Base-by-base conservation (phyloP, 2,329 filamentous ascomycete species). In the Calonectria crousiana region DNA sequence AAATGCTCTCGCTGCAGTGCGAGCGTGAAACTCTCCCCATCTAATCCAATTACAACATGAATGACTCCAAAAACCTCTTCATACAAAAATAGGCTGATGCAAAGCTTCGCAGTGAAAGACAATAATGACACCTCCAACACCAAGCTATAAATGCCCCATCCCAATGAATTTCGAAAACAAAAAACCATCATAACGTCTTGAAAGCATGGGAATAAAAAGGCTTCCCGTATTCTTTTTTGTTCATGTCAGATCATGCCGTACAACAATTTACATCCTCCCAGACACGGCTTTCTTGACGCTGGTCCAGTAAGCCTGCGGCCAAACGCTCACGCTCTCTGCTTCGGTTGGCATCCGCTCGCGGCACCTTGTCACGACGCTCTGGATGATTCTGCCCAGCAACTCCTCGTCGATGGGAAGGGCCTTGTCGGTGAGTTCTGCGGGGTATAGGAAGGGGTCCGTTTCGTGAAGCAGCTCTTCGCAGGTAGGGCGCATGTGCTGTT, bases 371-470 rank as follows among this genome's bases (percentile, higher is more conserved):
- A 91, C 90, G 26, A 93, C 91, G 79, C 90, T 92, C 83, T 92
- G 89, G 73, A 93, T 89, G 77, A 93, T 92, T 58, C 91, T 85
- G 38, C 88, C 88, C 36, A 93, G 86, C 67, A 93, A 84, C 78
- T 93, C 91, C 81, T 93, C 90, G 23, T 90, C 90, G 68, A 93
- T 88, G 5, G 92, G 91, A 20, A 93, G 83, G 14, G 90, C 87
- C 74, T 87, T 87, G 18, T 89, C 89, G 56, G 87, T 85, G 10
- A 89, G 85, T 80, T 92, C 91, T 41, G 87, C 86, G 0, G 93
- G 93, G 78, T 93, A 92, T 47, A 94, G 81, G 81, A 94, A 94
- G 4, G 91, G 88, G 78, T 94, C 92, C 2, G 86, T 86, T 16
- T 89, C 86, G 44, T 88, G 84, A 0, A 94, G 85, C 23, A 94